A percentile compares a stretch with the other conserved stretches of the same genome.
phyloP scores from a whole-genome alignment of 1,284 basidiomycete genomes.

The Entoloma clypeatum region DNA sequence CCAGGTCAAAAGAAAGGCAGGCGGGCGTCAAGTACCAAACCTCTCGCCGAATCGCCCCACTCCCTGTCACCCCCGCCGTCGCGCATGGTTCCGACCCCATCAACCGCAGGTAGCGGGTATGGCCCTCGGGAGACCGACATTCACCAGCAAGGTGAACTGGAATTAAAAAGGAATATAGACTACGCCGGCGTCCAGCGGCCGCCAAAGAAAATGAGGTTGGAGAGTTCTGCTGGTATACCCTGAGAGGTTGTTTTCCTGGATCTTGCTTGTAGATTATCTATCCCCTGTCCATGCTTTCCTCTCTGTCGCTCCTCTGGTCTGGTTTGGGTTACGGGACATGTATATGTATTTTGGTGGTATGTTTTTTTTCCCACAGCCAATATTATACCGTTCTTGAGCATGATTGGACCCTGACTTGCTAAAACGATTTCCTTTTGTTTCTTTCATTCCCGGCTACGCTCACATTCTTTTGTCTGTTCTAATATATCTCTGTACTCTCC shows the following conservation, averaged over 20 bases:
- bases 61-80: slow-evolving; percentile 52
- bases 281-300: slow-evolving; percentile 25
- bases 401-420: slow-evolving; percentile 13
- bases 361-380: slow-evolving; percentile 21
- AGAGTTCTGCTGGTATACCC: slow-evolving; percentile 41
- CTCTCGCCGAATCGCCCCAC: slow-evolving; percentile 35
- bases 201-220: slow-evolving; percentile 55
- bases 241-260: slow-evolving; percentile 27
- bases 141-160: slow-evolving; percentile 35
- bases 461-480: slow-evolving; percentile 16
- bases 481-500: slow-evolving; percentile 9
- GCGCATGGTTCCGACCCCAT: slow-evolving; percentile 49
- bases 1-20: slow-evolving; percentile 44
- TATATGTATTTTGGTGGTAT: slow-evolving; percentile 32
- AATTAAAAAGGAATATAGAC: slow-evolving; percentile 44
- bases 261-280: slow-evolving; percentile 36
- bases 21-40: slow-evolving; percentile 47
- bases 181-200: slow-evolving; percentile 37
- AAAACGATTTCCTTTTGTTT: slow-evolving; percentile 15
- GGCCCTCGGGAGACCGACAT: slow-evolving; percentile 33
- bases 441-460: too few relatives aligned
- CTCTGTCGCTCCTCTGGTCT: slow-evolving; percentile 27
- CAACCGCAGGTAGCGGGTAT: slow-evolving; percentile 37
- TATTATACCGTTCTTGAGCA: slow-evolving; percentile 3
- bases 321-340: slow-evolving; percentile 30